Conservation (phyloP, 108 stramenopile genomes). For the Aurantiochytrium sp. region DNA sequence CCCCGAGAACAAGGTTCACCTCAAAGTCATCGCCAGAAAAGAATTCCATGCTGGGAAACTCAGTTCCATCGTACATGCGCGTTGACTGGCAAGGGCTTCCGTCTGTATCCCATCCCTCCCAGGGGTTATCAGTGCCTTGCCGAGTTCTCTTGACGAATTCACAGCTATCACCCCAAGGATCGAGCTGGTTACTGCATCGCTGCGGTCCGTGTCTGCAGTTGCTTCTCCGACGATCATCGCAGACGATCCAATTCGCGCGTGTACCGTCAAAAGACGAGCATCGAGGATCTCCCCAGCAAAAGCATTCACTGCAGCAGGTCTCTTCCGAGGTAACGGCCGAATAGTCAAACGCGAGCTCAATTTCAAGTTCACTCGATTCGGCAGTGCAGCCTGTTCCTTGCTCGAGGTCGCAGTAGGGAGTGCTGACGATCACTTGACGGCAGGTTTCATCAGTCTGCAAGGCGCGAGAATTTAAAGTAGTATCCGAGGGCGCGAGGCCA, state of each 20-base stretch:
- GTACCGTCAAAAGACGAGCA: background rate
- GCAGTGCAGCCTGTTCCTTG: background rate
- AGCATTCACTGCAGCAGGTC: background rate
- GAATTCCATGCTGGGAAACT: background rate
- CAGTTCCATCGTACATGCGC: background rate
- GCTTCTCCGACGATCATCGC: background rate
- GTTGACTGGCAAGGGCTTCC: constrained; percentile 1
- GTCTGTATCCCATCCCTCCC: background rate
- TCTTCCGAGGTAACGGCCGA: background rate
- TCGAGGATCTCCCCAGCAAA: background rate
- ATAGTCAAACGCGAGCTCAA: background rate
- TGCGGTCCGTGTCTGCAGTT: background rate
- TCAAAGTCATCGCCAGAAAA: background rate
- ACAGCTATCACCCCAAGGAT: background rate
- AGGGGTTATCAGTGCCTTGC: background rate
- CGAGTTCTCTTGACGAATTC: background rate
- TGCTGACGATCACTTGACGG: background rate
- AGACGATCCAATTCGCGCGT: background rate
- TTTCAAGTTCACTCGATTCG: background rate
- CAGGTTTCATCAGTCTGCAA: background rate
- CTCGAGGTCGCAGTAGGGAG: background rate
- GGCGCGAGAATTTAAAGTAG: background rate
- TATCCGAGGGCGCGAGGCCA: background rate
- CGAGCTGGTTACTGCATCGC: background rate
- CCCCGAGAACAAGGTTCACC: background rate